Percentiles rank a stretch among this genome's conserved stretches.
Evolutionary conservation across 2,329 filamentous ascomycete genomes (phyloP).

Genomic region (Trichophyton benhamiae): DNA sequence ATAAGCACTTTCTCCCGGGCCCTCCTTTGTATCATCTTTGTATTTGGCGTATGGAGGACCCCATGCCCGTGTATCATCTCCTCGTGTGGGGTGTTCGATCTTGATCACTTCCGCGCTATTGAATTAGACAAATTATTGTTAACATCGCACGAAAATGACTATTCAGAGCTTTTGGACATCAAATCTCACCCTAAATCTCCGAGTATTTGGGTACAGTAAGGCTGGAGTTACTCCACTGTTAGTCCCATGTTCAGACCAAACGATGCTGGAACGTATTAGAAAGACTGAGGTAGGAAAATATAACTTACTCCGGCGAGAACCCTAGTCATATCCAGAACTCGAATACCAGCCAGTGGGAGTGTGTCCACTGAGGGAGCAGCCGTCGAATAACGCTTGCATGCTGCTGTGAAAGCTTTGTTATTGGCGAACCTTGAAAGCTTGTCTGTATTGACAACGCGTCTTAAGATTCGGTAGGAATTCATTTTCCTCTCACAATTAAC

Average conservation of each 20-base stretch:
- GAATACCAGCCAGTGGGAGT: conserved; percentile 68
- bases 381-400: conserved; percentile 29
- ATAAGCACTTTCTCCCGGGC: conserved; percentile 86
- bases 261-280: too few species aligned
- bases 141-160: not conserved
- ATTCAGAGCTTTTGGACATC: not conserved
- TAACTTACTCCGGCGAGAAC: conserved; percentile 77
- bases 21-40: conserved; percentile 42
- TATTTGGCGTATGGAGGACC: conserved; percentile 87
- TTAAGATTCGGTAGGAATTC: conserved; percentile 5
- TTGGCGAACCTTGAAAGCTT: not conserved
- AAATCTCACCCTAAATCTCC: conserved; percentile 70
- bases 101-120: conserved; percentile 89
- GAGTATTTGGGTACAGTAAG: conserved; percentile 93
- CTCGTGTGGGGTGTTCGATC: conserved; percentile 80
- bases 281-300: not conserved
- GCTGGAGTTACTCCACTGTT: conserved; percentile 41
- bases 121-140: not conserved
- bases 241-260: not conserved
- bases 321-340: conserved; percentile 91
- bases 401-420: not conserved
- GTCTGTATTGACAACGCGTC: not conserved
- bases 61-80: conserved; percentile 93
- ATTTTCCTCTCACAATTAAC: not conserved
- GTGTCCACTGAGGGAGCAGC: conserved; percentile 34